Conservation (phyloP, 2,329 filamentous ascomycete genomes). For the Nemania sp. region DNA sequence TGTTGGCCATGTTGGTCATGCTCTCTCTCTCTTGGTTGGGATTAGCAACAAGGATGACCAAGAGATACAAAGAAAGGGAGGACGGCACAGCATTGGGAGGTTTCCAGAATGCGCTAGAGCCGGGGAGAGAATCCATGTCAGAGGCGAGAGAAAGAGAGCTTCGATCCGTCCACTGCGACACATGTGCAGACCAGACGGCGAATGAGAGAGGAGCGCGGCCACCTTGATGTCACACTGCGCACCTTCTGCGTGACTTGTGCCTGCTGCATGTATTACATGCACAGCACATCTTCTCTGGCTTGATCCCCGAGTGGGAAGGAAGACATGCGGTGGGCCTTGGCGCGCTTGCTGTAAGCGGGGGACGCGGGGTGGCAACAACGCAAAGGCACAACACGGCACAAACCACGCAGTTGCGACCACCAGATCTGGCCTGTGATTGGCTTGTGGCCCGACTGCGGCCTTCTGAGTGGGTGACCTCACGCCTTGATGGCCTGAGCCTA, state of each 20-base stretch:
- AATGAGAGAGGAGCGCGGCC: constrained; percentile 4
- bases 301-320: too few relatives aligned
- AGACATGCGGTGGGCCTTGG: not conserved
- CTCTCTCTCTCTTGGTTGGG: constrained; percentile 14
- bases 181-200: constrained; percentile 3
- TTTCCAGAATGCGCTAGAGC: not conserved
- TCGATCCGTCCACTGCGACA: constrained; percentile 7
- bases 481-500: not conserved
- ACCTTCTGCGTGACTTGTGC: constrained; percentile 32
- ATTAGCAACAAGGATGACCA: constrained; percentile 21
- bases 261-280: constrained; percentile 23
- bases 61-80: not conserved
- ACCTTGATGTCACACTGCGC: constrained; percentile 25
- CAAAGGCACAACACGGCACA: constrained; percentile 9
- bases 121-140: not conserved
- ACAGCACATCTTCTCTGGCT: not conserved
- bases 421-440: constrained; percentile 8
- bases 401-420: constrained; percentile 18
- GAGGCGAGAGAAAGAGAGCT: not conserved
- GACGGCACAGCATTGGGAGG: not conserved
- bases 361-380: not conserved
- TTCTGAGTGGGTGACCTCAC: constrained; percentile 8
- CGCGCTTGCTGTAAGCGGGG: constrained; percentile 1
- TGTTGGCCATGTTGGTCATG: not conserved
- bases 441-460: not conserved